These are phyloP conservation scores for Leishmania tarentolae DNA, from an alignment of 208 protist species.

Conservation along the genomic window DNA sequence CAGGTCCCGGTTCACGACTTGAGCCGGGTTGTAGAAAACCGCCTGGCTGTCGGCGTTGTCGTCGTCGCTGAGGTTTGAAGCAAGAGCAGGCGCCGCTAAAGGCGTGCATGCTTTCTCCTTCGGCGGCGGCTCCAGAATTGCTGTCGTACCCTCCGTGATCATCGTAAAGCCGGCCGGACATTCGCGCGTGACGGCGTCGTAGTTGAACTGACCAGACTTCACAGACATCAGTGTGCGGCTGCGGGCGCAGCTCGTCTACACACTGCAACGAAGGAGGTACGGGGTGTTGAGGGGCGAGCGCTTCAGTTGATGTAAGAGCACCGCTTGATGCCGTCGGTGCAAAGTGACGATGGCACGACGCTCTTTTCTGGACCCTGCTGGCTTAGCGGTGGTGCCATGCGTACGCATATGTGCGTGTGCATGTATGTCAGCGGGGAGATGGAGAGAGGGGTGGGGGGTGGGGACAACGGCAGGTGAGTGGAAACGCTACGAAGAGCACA, in stretches of 20 bases:
- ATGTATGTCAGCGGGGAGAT: neutral
- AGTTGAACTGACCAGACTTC: constrained; percentile 70
- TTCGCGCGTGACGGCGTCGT: constrained; percentile 52
- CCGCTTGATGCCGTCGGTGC: neutral
- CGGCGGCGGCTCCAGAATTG: constrained; percentile 77
- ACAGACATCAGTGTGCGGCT: constrained; percentile 21
- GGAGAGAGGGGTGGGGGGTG: no score
- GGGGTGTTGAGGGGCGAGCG: neutral
- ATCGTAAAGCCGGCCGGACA: constrained; percentile 67
- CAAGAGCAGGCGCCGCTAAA: neutral
- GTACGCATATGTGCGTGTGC: neutral
- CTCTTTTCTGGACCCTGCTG: neutral
- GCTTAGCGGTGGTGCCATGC: neutral
- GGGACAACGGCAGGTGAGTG: no score
- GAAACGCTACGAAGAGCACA: neutral
- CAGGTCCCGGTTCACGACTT: constrained; percentile 98
- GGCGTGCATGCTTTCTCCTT: constrained; percentile 14
- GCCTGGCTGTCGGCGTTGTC: constrained; percentile 59
- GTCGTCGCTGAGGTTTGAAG: neutral
- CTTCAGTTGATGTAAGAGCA: neutral
- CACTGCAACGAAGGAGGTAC: neutral
- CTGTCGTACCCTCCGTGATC: constrained; percentile 76
- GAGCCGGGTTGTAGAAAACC: constrained; percentile 98
- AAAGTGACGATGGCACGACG: neutral
- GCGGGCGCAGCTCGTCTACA: neutral